Evolutionary conservation across 2,329 filamentous ascomycete species (phyloP), one percentile per base, ranked within the genome.

Genomic region (Alternaria sp.): DNA sequence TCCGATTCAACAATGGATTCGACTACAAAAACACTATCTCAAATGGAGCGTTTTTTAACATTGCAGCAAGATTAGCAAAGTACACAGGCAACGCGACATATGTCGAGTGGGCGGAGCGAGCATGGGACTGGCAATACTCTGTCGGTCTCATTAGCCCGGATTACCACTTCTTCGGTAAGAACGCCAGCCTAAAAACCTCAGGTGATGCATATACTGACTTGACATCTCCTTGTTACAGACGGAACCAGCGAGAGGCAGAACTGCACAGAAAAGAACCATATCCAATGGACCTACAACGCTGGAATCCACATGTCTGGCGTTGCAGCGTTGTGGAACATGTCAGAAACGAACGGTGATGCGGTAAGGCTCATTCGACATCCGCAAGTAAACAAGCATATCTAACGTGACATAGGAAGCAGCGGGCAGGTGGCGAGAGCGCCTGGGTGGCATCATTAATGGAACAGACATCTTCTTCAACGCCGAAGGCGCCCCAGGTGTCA

Each of bases 21-120:
- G 84, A 87, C 69, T 94, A 94, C 84, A 94, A 93, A 78, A 93
- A 93, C 80, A 85, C 88, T 12, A 86, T 93, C 66, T 88, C 88
- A 59, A 94, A 94, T 75, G 91, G 90, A 38, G 88, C 87, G 11
- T 88, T 95, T 76, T 93, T 95, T 79, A 89, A 93, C 75, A 84
- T 95, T 34, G 88, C 90, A 1, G 90, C 92, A 0, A 87, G 91
- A 12, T 83, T 94, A 14, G 89, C 88, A 10, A 86, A 89, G 52
- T 87, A 86, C 52, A 90, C 89, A 0, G 86, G 85, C 16, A 89
- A 91, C 69, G 74, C 82, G 27, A 73, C 70, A 18, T 75, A 74
- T 52, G 18, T 62, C 10, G 83, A 89, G 7, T 92, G 89, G 89
- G 90, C 89, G 2, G 74, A 83, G 38, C 86, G 84, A 66, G 77